Evolutionary conservation across 2,329 filamentous ascomycete genomes (phyloP), one percentile per base, ranked within the genome.

Genomic region (Trichoderma atroviride): DNA sequence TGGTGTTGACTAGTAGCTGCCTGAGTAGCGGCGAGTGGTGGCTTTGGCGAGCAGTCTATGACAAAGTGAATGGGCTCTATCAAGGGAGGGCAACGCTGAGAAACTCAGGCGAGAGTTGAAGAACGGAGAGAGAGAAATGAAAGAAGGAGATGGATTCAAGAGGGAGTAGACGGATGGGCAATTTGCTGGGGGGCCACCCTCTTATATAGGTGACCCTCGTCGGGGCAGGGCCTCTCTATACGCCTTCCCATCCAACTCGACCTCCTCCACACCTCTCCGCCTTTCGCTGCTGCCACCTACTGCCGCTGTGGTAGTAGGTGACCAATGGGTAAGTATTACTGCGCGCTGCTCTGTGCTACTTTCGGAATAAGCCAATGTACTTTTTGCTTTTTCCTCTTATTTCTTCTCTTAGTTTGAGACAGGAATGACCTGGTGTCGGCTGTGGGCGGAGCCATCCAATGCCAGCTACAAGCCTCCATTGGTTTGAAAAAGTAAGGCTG

Each of bases 401-500:
- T 64, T 40, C 61, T 56, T 13, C 33, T 52, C 16, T 14, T 27
- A 35, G 13, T 22, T 52, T 64, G 50, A 56, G 33, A 37, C 50
- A 64, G 24, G 29, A 31, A 9, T 55, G 33, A 35, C 29, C 50
- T 55, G 55, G 22, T 35, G 55, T 56, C 50, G 33, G 50, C 19
- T 64, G 24, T 31, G 22, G 61, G 61, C 61, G 61, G 61, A 35
- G 50, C 19, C 7, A 24, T 40, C n/a, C 33, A 35, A 6, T 5
- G 19, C 35, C 33, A 27, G 29, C 11, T 43, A 55, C 61, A 24
- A 35, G 50, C 40, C 50, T 64, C 61, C 5, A 64, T 56, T 64
- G 61, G 61, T 55, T 24, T 5, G 16, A 31, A 64, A 31, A 64
- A 43, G 29, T 24, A n/a, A 57, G 62, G 61, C 61, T 64, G 61